Conservation (phyloP, 2,329 filamentous ascomycete genomes). For the Aspergillus fischeri region DNA sequence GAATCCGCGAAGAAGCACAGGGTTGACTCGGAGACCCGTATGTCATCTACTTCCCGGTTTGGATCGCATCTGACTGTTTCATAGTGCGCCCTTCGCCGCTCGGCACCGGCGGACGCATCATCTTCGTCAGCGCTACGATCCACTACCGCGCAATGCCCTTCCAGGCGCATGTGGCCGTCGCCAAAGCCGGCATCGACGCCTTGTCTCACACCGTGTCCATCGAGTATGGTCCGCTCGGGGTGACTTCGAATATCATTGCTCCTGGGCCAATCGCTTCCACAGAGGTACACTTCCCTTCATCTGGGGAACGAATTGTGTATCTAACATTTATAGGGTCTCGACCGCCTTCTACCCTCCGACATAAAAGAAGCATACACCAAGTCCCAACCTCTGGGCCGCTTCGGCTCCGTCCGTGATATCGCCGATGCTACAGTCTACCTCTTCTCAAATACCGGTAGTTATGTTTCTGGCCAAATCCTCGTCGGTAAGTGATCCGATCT, state of each 20-base stretch:
- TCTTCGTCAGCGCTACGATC: constrained; percentile 86
- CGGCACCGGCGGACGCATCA: constrained; percentile 73
- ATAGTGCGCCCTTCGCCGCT: constrained; percentile 36
- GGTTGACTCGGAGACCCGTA: constrained; percentile 54
- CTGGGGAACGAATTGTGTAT: not conserved
- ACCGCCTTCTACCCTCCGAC: constrained; percentile 55
- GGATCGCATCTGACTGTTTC: not conserved
- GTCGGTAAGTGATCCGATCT: constrained; percentile 47
- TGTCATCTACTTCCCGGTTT: constrained; percentile 10
- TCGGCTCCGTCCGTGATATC: constrained; percentile 79
- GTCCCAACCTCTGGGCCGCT: constrained; percentile 67
- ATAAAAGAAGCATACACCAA: constrained; percentile 46
- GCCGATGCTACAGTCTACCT: constrained; percentile 88
- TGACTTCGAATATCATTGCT: constrained; percentile 84
- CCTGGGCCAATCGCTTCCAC: constrained; percentile 84
- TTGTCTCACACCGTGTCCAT: constrained; percentile 75
- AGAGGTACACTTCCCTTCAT: constrained; percentile 46
- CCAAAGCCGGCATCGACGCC: constrained; percentile 87
- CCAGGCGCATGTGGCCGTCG: constrained; percentile 84
- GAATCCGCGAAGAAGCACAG: constrained; percentile 64
- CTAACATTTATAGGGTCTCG: constrained; percentile 53
- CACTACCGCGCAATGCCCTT: constrained; percentile 84
- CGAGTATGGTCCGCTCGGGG: constrained; percentile 82
- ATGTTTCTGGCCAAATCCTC: constrained; percentile 76
- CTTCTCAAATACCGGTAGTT: constrained; percentile 80